A percentile compares a stretch with the other conserved stretches of the same genome.
These are phyloP conservation scores for Gossypium davidsonii DNA, from an alignment of 441 rosid species.

Conservation along the genomic window DNA sequence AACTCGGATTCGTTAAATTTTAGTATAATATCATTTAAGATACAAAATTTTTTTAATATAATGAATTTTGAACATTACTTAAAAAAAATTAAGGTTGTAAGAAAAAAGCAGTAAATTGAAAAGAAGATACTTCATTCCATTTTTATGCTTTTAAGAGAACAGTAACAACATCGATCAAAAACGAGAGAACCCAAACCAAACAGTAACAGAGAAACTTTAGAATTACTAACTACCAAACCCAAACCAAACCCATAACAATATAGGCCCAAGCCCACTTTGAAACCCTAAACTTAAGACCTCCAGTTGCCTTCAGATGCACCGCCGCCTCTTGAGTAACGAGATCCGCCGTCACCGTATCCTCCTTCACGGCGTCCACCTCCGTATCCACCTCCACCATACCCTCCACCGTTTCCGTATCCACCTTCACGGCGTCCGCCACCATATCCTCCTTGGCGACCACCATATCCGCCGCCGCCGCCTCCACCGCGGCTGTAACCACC, in stretches of 20 bases:
- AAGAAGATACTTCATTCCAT: not conserved
- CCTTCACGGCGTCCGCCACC: slow-evolving; percentile 26
- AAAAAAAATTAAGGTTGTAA: no score
- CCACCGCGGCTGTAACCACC: slow-evolving; percentile 33
- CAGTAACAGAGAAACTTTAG: not conserved
- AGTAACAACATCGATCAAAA: not conserved
- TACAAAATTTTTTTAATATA: no score
- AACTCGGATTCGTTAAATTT: no score
- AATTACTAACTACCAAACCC: not conserved
- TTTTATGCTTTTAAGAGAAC: not conserved
- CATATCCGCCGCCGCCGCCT: slow-evolving; percentile 26
- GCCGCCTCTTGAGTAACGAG: slow-evolving; percentile 43
- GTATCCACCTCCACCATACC: slow-evolving; percentile 22
- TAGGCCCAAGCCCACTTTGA: not conserved
- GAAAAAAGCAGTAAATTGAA: not conserved
- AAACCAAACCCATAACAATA: no score
- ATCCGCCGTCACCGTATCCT: slow-evolving; percentile 37
- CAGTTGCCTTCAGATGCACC: slow-evolving; percentile 54
- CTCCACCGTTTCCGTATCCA: slow-evolving; percentile 27
- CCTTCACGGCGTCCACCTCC: slow-evolving; percentile 21
- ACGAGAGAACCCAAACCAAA: not conserved
- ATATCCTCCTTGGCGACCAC: slow-evolving; percentile 23
- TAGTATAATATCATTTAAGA: no score
- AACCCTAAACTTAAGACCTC: slow-evolving; percentile 26
- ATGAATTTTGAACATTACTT: not conserved